Conservation (phyloP, 2,329 filamentous ascomycete genomes). For the Lizonia empirigonia region DNA sequence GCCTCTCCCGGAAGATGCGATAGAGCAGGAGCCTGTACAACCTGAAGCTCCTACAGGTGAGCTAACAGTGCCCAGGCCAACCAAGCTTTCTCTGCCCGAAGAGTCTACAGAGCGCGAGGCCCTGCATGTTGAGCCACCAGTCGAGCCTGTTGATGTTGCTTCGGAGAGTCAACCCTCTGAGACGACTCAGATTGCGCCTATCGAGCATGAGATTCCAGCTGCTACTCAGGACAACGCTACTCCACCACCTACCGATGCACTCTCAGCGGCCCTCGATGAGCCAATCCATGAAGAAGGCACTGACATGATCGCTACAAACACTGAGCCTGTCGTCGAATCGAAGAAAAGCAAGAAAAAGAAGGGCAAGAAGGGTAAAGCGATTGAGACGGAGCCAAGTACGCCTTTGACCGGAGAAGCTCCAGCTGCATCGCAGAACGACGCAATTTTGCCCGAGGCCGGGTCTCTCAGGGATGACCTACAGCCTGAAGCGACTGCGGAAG, state of each 20-base stretch:
- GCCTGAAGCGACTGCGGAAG: not conserved
- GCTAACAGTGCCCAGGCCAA: not conserved
- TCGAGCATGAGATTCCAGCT: not conserved
- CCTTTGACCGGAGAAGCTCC: constrained; percentile 10
- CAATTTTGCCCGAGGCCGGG: not conserved
- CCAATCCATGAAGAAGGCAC: not conserved
- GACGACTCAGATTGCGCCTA: not conserved
- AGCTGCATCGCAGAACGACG: not conserved
- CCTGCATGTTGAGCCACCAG: not conserved
- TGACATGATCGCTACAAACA: not conserved
- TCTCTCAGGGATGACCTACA: not conserved
- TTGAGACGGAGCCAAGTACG: constrained; percentile 18
- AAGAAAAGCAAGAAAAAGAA: constrained; percentile 36
- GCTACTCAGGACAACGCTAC: not conserved
- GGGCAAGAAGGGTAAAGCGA: constrained; percentile 23
- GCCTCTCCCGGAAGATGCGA: not conserved
- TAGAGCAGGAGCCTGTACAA: not conserved
- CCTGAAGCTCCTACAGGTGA: not conserved
- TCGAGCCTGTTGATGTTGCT: too few relatives aligned
- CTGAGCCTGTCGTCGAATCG: constrained; percentile 11
- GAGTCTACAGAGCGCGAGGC: not conserved
- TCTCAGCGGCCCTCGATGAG: not conserved
- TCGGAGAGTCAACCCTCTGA: not conserved
- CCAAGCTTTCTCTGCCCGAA: constrained; percentile 1
- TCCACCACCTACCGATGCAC: not conserved